These are phyloP conservation scores for Lactifluus pinguis DNA, from an alignment of 768 basidiomycete species.

Conservation along the genomic window DNA sequence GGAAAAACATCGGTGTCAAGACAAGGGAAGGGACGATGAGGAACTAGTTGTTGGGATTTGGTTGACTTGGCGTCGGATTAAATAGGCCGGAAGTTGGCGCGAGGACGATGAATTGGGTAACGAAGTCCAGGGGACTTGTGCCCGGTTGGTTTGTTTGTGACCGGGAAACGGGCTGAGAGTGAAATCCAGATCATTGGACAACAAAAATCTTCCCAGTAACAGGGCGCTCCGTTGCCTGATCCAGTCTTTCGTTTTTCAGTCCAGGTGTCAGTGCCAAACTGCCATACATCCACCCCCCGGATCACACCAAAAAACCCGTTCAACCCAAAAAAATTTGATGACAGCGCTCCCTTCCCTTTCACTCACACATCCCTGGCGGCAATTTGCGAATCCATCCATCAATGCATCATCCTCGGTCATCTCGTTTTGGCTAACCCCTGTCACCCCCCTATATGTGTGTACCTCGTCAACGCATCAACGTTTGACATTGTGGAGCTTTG, in stretches of 20 bases:
- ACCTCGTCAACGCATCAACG: too few relatives aligned
- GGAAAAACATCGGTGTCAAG: conserved; percentile 7
- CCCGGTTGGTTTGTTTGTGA: background rate
- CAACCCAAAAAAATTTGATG: conserved; percentile 1
- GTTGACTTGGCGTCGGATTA: conserved; percentile 2
- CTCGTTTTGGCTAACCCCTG: background rate
- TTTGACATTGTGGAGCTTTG: too few relatives aligned
- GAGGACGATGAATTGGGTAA: background rate
- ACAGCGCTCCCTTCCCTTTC: background rate
- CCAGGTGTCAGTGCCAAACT: too few relatives aligned
- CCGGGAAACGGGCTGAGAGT: conserved; percentile 14
- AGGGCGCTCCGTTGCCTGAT: conserved; percentile 14
- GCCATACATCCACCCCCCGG: background rate
- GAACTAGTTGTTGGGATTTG: background rate
- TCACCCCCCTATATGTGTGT: background rate
- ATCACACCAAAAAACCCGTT: background rate
- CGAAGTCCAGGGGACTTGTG: background rate
- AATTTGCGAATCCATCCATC: background rate
- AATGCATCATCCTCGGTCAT: background rate
- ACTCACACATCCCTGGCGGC: background rate
- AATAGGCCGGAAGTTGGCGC: conserved; percentile 17
- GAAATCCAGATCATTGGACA: background rate
- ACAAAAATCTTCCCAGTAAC: conserved; percentile 5
- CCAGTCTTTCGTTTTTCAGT: conserved; percentile 1
- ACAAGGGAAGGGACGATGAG: background rate